A percentile compares a stretch with the other conserved stretches of the same genome.
These are phyloP conservation scores for Strigomonas culicis DNA, from an alignment of 208 protist genomes.

Conservation along the genomic window DNA sequence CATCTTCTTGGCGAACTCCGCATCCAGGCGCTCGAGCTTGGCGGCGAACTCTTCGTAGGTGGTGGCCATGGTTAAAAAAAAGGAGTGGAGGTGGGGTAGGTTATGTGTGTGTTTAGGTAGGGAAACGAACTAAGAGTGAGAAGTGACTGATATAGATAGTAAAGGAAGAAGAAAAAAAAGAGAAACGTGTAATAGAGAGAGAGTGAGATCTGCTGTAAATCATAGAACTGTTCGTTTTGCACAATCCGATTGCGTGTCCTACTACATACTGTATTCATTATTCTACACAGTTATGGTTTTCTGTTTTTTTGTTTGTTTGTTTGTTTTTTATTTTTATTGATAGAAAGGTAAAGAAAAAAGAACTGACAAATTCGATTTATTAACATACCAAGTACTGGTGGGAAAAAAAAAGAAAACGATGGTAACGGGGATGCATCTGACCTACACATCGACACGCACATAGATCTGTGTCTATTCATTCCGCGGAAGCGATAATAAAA, in stretches of 20 bases:
- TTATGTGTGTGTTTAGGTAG: not conserved
- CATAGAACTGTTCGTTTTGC: no score
- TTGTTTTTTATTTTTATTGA: not conserved
- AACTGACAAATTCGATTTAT: not conserved
- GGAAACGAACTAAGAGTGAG: not conserved
- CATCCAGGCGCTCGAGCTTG: constrained; percentile 90
- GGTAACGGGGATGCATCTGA: not conserved
- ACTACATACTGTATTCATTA: not conserved
- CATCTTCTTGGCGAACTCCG: constrained; percentile 91
- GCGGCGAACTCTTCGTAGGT: constrained; percentile 85
- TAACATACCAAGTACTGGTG: constrained; percentile 5
- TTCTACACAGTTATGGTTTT: not conserved
- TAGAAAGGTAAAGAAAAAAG: not conserved
- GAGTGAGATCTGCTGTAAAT: not conserved
- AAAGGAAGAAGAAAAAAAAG: constrained; percentile 6
- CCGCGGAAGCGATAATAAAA: no score
- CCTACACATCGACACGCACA: no score
- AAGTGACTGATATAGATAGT: not conserved
- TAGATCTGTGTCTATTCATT: no score
- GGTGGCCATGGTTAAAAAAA: constrained; percentile 59
- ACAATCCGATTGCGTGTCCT: no score
- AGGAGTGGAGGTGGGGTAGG: not conserved
- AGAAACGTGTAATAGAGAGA: not conserved
- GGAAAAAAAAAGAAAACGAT: constrained; percentile 12
- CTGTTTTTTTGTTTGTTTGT: not conserved